Conservation (phyloP, 805 yeast genomes). For the Maudiozyma pseudohumilis region DNA sequence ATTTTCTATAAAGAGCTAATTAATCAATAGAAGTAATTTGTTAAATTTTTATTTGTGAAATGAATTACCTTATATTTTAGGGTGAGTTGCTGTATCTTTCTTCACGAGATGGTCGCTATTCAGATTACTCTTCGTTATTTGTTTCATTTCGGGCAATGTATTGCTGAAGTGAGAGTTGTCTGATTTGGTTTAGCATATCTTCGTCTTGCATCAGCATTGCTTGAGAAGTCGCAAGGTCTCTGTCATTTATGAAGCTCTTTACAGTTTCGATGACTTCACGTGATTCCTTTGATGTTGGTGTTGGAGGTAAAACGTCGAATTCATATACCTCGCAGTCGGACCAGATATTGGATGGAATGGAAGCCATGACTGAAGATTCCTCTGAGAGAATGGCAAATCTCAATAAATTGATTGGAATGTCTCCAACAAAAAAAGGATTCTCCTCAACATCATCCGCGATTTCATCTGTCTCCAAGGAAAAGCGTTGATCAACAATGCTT, state of each 20-base stretch:
- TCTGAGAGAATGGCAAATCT: constrained; percentile 64
- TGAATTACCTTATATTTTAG: too few relatives aligned
- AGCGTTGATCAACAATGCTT: neutral
- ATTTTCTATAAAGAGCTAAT: too few relatives aligned
- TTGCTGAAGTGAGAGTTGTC: constrained; percentile 26
- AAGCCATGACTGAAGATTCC: constrained; percentile 61
- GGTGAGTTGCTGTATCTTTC: too few relatives aligned
- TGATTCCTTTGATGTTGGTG: constrained; percentile 26
- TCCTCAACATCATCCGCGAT: constrained; percentile 3
- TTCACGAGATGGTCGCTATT: too few relatives aligned
- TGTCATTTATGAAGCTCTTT: constrained; percentile 28
- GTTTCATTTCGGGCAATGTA: constrained; percentile 21
- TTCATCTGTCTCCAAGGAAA: neutral
- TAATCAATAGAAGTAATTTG: too few relatives aligned
- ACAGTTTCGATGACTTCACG: constrained; percentile 30
- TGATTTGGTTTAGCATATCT: constrained; percentile 22
- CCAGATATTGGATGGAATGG: constrained; percentile 55
- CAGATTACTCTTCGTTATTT: constrained; percentile 1
- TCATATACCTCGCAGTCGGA: constrained; percentile 52
- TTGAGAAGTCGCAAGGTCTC: constrained; percentile 20
- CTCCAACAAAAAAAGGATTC: constrained; percentile 18
- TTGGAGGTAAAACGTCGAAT: constrained; percentile 66
- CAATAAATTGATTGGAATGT: constrained; percentile 49
- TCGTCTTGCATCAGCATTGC: constrained; percentile 28
- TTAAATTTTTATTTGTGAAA: too few relatives aligned